Base-by-base conservation (phyloP, 768 basidiomycete species). In the Hericium rajendrae region DNA sequence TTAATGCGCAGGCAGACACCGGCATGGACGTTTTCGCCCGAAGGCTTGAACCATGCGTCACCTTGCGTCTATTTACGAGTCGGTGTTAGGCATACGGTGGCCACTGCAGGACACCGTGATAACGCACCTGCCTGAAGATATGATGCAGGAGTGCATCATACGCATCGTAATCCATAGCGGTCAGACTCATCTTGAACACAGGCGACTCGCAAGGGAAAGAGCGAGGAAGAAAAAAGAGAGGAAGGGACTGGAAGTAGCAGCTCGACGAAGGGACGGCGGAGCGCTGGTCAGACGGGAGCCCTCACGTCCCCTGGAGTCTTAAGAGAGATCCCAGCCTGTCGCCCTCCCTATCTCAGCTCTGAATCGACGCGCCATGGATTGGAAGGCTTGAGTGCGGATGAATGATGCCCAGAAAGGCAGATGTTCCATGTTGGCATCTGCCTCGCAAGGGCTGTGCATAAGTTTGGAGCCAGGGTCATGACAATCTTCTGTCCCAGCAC, bases 21-120 rank as follows among this genome's bases (percentile, higher is more conserved):
- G 0, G 84, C 85, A 57, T 86, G 82, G 53, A 89, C 73, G 65
- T 88, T 90, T 70, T 91, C 88, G 64, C 88, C 85, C 0, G 87
- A 81, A 3, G 88, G 88, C 65, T 89, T 91, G 70, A 91, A 90
- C 88, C 88, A 91, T 6, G 88, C 84, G 58, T 89, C 87, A 2
- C 84, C 82, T 66, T 88, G 86, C 0, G 88, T 90, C 86, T 89
- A 73, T 22, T 71, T 58, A 38, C 59, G 9, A 53, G 64, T 49
- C 66, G 62, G 59, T 66, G 61, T 38, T 62, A 66, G 26, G 62
- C 15, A 53, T 58, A 40, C 15, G 53, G 40, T 0, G 10, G 40
- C 13, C 20, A 2, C 9, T n/a, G 0, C 48, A 11, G 28, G 20
- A 10, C 40, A 16, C 13, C 6, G 43, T 26, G 2, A 11, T 11